Base-by-base conservation (phyloP, 2,329 filamentous ascomycete species). In the Lasiodiplodia sp. region DNA sequence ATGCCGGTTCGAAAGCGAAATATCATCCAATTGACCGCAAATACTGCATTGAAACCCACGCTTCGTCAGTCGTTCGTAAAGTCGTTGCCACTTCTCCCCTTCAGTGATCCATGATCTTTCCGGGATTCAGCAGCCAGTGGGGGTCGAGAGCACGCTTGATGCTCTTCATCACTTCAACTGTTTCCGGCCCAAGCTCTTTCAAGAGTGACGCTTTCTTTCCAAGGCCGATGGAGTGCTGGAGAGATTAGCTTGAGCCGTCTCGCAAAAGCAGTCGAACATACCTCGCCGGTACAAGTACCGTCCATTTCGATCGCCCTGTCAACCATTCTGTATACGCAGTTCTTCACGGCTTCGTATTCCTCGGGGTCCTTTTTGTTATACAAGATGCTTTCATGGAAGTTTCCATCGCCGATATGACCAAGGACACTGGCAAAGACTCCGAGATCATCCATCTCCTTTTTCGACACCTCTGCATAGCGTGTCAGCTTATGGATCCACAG, bases 381-480 rank as follows among this genome's bases (percentile, higher is more conserved):
- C 81, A 97, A 91, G 80, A 97, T 96, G 76, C 91, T 92, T 77
- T 94, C 91, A 78, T 97, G 94, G 82, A 97, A 97, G 79, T 97
- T 97, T 47, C 94, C 94, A 76, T 97, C 94, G 14, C 94, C 94
- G 68, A 97, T 91, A 76, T 97, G 94, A 3, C 94, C 94, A 4
- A 97, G 83, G 34, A 97, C 92, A 74, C 91, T 94, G 1, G 93
- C 93, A 77, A 97, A 97, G 1, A 97, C 82, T 0, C 93, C 93
- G 12, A 97, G 84, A 14, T 93, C 89, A 75, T 95, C 92, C 86
- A 97, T 90, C 75, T 97, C 93, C 77, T 92, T 92, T 83, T 97
- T 97, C 71, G 92, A 94, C 53, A 93, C 85, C 77, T 97, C 94
- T 83, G 87, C 8, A 25, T 1, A n/a, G 5, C 23, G 18, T 44